Conservation (phyloP, 495 filamentous ascomycete species). For the Margaritispora aquatica region DNA sequence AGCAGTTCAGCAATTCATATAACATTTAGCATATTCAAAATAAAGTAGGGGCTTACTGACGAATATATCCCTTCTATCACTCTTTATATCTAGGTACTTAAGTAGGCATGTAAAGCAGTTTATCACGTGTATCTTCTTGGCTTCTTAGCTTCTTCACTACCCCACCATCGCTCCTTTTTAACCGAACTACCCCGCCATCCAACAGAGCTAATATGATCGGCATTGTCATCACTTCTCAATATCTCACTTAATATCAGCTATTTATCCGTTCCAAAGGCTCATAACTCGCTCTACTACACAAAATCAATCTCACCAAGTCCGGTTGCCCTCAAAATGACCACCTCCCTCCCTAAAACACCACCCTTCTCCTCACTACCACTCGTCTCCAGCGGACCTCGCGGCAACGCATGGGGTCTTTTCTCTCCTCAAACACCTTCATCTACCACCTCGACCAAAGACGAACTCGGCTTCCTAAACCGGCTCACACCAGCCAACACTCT, state of each 20-base stretch:
- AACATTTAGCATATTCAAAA: too few species aligned
- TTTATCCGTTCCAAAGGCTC: background rate
- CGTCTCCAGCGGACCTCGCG: slow-evolving; percentile 34
- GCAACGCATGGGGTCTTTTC: slow-evolving; percentile 47
- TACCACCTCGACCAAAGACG: too few species aligned
- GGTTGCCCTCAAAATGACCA: too few species aligned
- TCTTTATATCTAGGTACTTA: too few species aligned
- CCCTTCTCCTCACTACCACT: slow-evolving; percentile 41
- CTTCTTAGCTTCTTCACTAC: background rate
- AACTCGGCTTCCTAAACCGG: slow-evolving; percentile 45
- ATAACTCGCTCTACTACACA: too few species aligned
- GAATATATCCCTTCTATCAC: too few species aligned
- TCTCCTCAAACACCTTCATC: too few species aligned
- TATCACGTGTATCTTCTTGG: too few species aligned
- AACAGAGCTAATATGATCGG: background rate
- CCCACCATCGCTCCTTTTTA: background rate
- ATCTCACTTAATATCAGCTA: background rate
- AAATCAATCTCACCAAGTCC: too few species aligned
- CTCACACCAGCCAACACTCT: slow-evolving; percentile 37
- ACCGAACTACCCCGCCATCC: background rate
- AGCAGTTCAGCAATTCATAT: too few species aligned
- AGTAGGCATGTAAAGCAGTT: too few species aligned
- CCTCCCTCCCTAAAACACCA: slow-evolving; percentile 24
- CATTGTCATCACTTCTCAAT: background rate
- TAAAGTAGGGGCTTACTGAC: too few species aligned